These are phyloP conservation scores for Bretschneidera sinensis DNA, from an alignment of 345 rosid genomes.

Conservation along the genomic window DNA sequence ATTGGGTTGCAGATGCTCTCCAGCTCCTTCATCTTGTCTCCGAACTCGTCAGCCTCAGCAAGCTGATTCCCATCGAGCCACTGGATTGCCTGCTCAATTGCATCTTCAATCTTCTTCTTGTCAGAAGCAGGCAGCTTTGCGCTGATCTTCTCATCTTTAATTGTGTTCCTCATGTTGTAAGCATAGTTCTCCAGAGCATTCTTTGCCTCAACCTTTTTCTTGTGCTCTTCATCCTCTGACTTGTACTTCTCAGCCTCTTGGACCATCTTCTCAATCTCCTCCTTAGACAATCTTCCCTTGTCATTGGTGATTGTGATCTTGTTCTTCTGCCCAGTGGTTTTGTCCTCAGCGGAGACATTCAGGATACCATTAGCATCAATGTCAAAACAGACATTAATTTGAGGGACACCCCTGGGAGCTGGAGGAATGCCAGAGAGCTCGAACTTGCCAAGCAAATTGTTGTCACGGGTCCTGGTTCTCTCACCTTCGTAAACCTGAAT, in stretches of 20 bases:
- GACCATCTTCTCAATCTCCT: too few species aligned
- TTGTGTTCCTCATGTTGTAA: slow-evolving; percentile 52
- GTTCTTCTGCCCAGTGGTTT: slow-evolving; percentile 49
- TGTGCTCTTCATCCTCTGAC: slow-evolving; percentile 45
- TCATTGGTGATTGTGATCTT: slow-evolving; percentile 49
- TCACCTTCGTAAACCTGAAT: slow-evolving; percentile 67
- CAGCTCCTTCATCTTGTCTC: slow-evolving; percentile 46
- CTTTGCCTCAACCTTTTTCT: slow-evolving; percentile 50
- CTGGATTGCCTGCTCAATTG: slow-evolving; percentile 35
- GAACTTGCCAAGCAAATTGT: slow-evolving; percentile 57
- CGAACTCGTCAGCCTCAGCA: slow-evolving; percentile 44
- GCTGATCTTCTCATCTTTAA: slow-evolving; percentile 43
- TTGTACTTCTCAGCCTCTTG: slow-evolving; percentile 52
- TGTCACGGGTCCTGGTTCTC: slow-evolving; percentile 48
- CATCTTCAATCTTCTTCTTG: slow-evolving; percentile 50
- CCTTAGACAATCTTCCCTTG: slow-evolving; percentile 53
- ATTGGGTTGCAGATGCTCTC: slow-evolving; percentile 43
- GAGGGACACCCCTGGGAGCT: slow-evolving; percentile 56
- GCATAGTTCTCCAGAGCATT: slow-evolving; percentile 45
- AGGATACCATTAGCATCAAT: too few species aligned
- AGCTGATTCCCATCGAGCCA: slow-evolving; percentile 51
- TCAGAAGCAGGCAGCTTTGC: slow-evolving; percentile 37
- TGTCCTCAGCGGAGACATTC: slow-evolving; percentile 47
- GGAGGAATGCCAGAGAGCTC: slow-evolving; percentile 61
- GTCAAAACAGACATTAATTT: slow-evolving; percentile 37